Evolutionary conservation across 306 rosid genomes (phyloP).

Genomic region (Cicer pinnatifidum): DNA sequence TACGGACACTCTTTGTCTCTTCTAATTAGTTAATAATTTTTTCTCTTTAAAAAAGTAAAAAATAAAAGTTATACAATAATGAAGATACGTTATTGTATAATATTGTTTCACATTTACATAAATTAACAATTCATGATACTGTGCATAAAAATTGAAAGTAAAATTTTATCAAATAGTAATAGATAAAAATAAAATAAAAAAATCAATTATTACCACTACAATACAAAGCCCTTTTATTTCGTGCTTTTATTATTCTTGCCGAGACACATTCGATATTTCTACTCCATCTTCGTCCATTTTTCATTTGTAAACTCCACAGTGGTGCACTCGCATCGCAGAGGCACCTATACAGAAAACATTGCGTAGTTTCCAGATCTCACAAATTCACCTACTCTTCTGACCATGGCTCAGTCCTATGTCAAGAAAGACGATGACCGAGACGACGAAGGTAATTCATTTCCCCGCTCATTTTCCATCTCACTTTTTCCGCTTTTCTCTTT

Average conservation of each 20-base stretch:
- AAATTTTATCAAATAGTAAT: too few species aligned
- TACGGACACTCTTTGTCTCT: too few species aligned
- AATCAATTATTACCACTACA: neutral
- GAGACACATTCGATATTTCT: slow-evolving; percentile 11
- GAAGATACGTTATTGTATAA: too few species aligned
- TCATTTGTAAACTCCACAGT: slow-evolving; percentile 39
- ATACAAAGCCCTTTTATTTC: neutral
- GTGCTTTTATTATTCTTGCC: slow-evolving; percentile 8
- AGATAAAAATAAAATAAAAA: too few species aligned
- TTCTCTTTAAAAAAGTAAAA: too few species aligned
- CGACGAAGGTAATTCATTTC: slow-evolving; percentile 73
- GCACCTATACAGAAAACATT: slow-evolving; percentile 34
- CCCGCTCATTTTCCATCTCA: slow-evolving; percentile 12
- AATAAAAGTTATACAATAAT: too few species aligned
- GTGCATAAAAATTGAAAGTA: too few species aligned
- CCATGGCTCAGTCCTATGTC: slow-evolving; percentile 93
- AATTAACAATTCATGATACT: too few species aligned
- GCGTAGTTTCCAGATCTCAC: slow-evolving; percentile 57
- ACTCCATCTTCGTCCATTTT: neutral
- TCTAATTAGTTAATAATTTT: too few species aligned
- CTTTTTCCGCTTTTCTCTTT: slow-evolving; percentile 1
- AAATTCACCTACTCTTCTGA: slow-evolving; percentile 45
- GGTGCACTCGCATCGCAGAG: slow-evolving; percentile 50
- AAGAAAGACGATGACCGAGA: slow-evolving; percentile 99
- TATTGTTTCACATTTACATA: too few species aligned